Evolutionary conservation across 495 filamentous ascomycete genomes (phyloP), one percentile per base, ranked within the genome.

Genomic region (Aspergillus nanangensis): DNA sequence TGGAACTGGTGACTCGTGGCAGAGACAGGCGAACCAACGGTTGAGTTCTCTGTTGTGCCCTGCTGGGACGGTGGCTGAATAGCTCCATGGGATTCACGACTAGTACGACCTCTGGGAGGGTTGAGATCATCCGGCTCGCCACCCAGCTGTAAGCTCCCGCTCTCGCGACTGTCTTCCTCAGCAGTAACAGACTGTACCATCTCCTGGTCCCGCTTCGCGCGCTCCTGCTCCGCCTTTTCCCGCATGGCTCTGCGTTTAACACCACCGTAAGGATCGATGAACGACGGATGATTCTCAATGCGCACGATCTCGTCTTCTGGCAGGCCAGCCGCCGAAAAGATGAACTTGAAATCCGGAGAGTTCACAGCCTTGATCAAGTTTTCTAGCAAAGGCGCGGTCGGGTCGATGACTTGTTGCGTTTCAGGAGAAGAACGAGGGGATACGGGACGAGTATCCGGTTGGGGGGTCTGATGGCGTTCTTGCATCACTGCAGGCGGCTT

Each of bases 121-220:
- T 73, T 70, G 8, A 58, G 53, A 52, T 89, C 89, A 55, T 96
- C 91, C 0, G 90, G 90, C 55, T 95, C 90, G 8, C 91, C 91
- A 42, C 91, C 91, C 14, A 96, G 75, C 43, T 92, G 89, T 25
- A 94, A 74, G 58, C 91, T 96, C 9, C 90, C 88, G 59, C 84
- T 88, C 57, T 89, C 88, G 3, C 81, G 80, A 48, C 65, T 63
- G 62, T 78, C 75, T 36, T 82, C 79, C 29, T 80, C 76, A 11
- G 57, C 69, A 1, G 65, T 58, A n/a, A 67, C 62, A 17, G 72
- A 64, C 47, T 77, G 72, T 1, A 79, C 47, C 10, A 77, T 53
- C 45, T 75, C 82, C 42, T 88, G 81, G 50, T 84, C 75, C 19
- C 82, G 66, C 50, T 80, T 79, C 4, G 59, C 57, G 15, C 82